Evolutionary conservation across 768 basidiomycete genomes (phyloP), one percentile per base, ranked within the genome.

Genomic region (Hypholoma sublateritium): DNA sequence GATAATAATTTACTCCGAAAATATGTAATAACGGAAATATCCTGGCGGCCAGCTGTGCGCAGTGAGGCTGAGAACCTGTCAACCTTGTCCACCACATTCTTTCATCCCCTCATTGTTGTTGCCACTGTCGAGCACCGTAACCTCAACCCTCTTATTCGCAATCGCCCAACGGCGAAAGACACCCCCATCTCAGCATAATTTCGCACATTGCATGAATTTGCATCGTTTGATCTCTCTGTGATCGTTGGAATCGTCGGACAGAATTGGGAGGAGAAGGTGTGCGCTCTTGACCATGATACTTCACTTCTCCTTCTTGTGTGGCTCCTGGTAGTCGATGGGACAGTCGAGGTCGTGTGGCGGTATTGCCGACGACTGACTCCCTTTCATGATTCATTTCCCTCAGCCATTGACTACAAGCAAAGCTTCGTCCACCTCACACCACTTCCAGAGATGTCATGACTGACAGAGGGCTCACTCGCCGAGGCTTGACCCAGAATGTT

Each of bases 1-100:
- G 51, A 53, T 44, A 53, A 53, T 53, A 53, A 53, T 53, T 53
- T 53, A 53, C 43, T 45, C 53, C 12, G 43, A 55, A 55, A 55
- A 48, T 55, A 55, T 37, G 37, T 34, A 53, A 34, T 53, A 53
- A 46, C 54, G 54, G 54, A 55, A 55, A 55, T 55, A 48, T 34
- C 54, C 54, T 25, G 54, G 24, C 45, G 36, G 54, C 54, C 54
- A 55, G 54, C 54, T 21, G 54, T 48, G 54, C 54, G 39, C 39
- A 14, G 54, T 55, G 54, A 55, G 54, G 54, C 54, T 55, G 54
- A 45, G 46, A 47, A 49, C 47, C 54, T 46, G 9, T 44, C 42
- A 13, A 32, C 17, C 53, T 46, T 36, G 25, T 48, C 36, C 22
- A 16, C 54, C 47, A 47, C 45, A 24, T 48, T 48, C 54, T 17